Percentiles rank a stretch among this genome's conserved stretches.
phyloP scores from a whole-genome alignment of 2,329 filamentous ascomycete genomes.

The Falciphora oryzae region DNA sequence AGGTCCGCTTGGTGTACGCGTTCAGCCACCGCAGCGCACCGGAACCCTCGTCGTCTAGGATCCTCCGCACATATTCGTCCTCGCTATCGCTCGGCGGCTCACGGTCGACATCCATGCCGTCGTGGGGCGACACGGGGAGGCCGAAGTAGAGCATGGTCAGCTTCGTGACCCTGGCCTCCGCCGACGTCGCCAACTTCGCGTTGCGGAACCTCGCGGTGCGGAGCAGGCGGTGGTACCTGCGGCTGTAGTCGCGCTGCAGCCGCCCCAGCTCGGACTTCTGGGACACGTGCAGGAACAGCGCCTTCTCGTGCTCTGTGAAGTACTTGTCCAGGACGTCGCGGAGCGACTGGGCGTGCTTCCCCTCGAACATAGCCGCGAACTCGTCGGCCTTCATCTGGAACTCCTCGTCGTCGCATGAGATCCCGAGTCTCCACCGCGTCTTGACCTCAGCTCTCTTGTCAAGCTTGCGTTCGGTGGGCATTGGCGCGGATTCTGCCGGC shows the following conservation, averaged over 20 bases:
- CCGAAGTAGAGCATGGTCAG: conserved; percentile 43
- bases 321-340: conserved; percentile 3
- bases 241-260: conserved; percentile 7
- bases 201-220: not conserved
- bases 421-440: conserved; percentile 4
- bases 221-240: conserved; percentile 6
- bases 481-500: not conserved
- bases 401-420: not conserved
- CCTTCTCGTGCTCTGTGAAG: conserved; percentile 9
- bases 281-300: not conserved
- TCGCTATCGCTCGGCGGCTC: conserved; percentile 7
- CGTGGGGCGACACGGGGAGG: conserved; percentile 36
- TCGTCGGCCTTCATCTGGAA: not conserved
- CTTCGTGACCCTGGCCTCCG: conserved; percentile 22
- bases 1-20: conserved; percentile 12
- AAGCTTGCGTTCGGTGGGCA: no score
- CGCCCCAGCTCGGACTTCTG: not conserved
- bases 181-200: conserved; percentile 1
- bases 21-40: conserved; percentile 17
- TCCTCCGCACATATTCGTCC: conserved; percentile 11
- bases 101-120: conserved; percentile 19
- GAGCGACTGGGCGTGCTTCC: not conserved
- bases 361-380: conserved; percentile 4
- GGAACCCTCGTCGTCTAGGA: conserved; percentile 15
- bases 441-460: not conserved